Percentiles rank a stretch among this genome's conserved stretches.
Evolutionary conservation across 1,284 basidiomycete species (phyloP).

Genomic region (Ganoderma meredithae): DNA sequence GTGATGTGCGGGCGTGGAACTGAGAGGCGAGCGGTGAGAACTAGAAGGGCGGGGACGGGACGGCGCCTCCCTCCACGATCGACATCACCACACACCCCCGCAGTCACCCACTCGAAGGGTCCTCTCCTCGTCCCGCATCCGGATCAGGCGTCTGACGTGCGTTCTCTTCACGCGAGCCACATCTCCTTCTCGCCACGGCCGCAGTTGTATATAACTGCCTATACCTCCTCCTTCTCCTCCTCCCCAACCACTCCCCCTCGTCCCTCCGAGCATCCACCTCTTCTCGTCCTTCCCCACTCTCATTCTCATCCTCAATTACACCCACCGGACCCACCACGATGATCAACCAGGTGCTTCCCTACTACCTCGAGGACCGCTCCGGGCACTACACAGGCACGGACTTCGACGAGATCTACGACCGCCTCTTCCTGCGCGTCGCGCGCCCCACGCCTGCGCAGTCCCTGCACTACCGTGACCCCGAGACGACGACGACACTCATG

Average conservation of each 20-base stretch:
- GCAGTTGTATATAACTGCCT: conserved; percentile 18
- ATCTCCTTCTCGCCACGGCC: background rate
- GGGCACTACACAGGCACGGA: conserved; percentile 62
- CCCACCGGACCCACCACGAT: conserved; percentile 35
- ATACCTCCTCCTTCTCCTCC: background rate
- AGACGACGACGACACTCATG: conserved; percentile 33
- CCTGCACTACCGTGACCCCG: conserved; percentile 8
- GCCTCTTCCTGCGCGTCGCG: conserved; percentile 68
- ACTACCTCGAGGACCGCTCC: conserved; percentile 73
- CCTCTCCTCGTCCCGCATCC: conserved; percentile 17
- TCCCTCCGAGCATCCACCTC: background rate
- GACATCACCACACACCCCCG: background rate
- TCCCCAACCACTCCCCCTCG: background rate
- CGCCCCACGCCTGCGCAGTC: conserved; percentile 40
- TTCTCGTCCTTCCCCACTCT: background rate
- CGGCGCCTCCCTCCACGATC: conserved; percentile 13
- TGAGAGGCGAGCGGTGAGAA: background rate
- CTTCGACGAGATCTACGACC: conserved; percentile 79
- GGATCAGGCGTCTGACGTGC: conserved; percentile 23
- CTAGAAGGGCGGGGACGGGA: conserved; percentile 2
- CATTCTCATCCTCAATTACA: background rate
- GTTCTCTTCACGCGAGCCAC: conserved; percentile 11
- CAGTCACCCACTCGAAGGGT: conserved; percentile 15
- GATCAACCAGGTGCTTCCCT: conserved; percentile 51
- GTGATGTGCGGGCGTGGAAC: conserved; percentile 12